Base-by-base conservation (phyloP, 192 early-diverging fungal genomes). In the Hyaloraphidium curvatum region DNA sequence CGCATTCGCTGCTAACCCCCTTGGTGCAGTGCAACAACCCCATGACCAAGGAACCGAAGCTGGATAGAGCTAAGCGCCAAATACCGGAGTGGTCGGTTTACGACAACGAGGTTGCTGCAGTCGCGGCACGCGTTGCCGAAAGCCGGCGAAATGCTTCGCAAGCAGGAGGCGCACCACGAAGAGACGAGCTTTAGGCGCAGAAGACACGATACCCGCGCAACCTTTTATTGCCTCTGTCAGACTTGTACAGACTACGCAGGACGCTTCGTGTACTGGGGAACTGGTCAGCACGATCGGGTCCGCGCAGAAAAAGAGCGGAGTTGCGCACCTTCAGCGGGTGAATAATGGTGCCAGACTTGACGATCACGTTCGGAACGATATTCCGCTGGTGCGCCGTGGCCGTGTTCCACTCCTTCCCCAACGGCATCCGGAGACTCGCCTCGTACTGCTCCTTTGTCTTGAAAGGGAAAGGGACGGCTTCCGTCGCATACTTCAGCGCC, bases 331-430 rank as follows among this genome's bases (percentile, higher is more conserved):
- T n/a, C n/a, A n/a, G n/a, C n/a, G n/a, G n/a, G n/a, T n/a, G n/a
- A n/a, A n/a, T n/a, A n/a, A n/a, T n/a, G n/a, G 11, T 25, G 41
- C 93, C 93, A 52, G 83, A 66, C 59, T 85, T 84, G 30, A 84
- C 84, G 57, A 80, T 73, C 37, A 95, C 68, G 16, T 81, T 72
- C 19, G 93, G 93, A 67, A 79, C 73, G 51, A 80, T 81, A 56
- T 83, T 67, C 66, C 78, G 78, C 11, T 72, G 68, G 63, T 80
- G 80, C 2, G 80, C 71, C 35, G 70, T 69, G 25, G 69, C 66
- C 1, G 94, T 86, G 60, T 91, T 91, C 94, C 94, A 97, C 67
- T 97, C 91, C 61, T 80, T 83, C 39, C 94, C 94, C n/a, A 97
- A 54, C 28, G 94, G 91, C 40, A 74, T 69, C 27, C 79, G 74